Conservation (phyloP, 495 filamentous ascomycete genomes). For the Podospora sp. region DNA sequence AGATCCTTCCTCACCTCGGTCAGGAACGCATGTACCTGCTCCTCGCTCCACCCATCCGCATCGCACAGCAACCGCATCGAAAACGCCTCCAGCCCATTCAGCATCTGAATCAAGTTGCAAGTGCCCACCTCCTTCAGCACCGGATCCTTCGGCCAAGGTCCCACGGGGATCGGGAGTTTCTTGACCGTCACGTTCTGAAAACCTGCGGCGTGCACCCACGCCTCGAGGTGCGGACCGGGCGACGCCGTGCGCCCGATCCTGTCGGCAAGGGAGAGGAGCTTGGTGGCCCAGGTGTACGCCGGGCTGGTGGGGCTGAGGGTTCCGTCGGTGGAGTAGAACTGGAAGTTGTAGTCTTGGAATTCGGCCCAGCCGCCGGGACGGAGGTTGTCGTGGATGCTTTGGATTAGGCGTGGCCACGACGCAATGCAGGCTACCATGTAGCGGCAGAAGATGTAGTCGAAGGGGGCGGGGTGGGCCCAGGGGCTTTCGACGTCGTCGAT, state of each 20-base stretch:
- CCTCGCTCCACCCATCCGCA: too few relatives aligned
- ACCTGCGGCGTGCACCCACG: conserved; percentile 52
- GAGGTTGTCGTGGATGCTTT: background rate
- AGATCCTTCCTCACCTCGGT: too few relatives aligned
- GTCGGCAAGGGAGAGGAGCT: conserved; percentile 44
- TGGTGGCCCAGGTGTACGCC: conserved; percentile 29
- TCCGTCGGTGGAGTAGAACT: conserved; percentile 55
- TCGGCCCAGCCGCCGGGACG: conserved; percentile 57
- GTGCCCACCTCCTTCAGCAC: conserved; percentile 53
- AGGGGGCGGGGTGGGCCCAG: conserved; percentile 53
- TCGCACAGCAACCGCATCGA: conserved; percentile 13
- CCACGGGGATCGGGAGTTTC: conserved; percentile 56
- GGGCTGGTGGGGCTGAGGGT: conserved; percentile 44
- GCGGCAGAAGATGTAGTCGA: conserved; percentile 61
- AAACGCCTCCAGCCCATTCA: conserved; percentile 48
- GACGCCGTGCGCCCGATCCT: conserved; percentile 24
- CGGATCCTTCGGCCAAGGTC: conserved; percentile 59
- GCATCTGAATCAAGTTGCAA: conserved; percentile 40
- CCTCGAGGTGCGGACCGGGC: conserved; percentile 39
- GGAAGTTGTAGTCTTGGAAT: conserved; percentile 56
- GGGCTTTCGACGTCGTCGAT: conserved; percentile 54
- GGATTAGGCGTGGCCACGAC: background rate
- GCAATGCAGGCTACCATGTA: background rate
- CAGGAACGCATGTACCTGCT: too few relatives aligned
- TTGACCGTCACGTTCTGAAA: conserved; percentile 56